phyloP scores from a whole-genome alignment of 2,329 filamentous ascomycete genomes.

The Hansfordia pulvinata region DNA sequence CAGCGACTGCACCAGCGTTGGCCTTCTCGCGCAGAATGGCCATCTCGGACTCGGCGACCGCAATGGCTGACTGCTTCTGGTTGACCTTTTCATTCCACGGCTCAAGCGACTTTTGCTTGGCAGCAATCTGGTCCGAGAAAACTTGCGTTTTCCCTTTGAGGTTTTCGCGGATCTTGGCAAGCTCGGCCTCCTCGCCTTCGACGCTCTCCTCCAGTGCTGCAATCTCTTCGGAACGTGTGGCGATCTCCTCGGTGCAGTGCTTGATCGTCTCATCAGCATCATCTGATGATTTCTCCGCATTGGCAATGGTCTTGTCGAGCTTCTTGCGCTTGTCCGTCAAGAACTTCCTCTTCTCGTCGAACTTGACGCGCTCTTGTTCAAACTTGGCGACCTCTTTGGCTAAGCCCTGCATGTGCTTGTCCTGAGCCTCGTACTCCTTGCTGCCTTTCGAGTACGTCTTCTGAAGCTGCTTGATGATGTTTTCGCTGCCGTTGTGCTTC shows the following conservation, averaged over 20 bases:
- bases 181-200: constrained; percentile 66
- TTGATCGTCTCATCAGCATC: constrained; percentile 69
- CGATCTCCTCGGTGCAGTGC: constrained; percentile 66
- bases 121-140: constrained; percentile 82
- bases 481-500: constrained; percentile 81
- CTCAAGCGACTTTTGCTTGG: constrained; percentile 86
- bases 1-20: constrained; percentile 71
- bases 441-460: constrained; percentile 70
- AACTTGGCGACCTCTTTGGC: constrained; percentile 83
- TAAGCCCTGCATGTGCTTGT: constrained; percentile 67
- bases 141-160: constrained; percentile 93
- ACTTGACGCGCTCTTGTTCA: constrained; percentile 93
- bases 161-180: constrained; percentile 69
- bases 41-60: constrained; percentile 88
- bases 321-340: constrained; percentile 85
- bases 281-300: constrained; percentile 58
- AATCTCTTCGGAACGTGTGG: constrained; percentile 63
- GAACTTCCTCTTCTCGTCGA: constrained; percentile 96
- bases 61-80: constrained; percentile 86
- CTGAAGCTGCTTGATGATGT: constrained; percentile 79
- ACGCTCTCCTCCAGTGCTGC: constrained; percentile 62
- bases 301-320: constrained; percentile 73
- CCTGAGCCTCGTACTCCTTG: constrained; percentile 71
- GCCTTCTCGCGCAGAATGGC: constrained; percentile 83
- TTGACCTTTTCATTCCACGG: constrained; percentile 97